phyloP scores from a whole-genome alignment of 768 basidiomycete species.

The Gautieria morchelliformis region DNA sequence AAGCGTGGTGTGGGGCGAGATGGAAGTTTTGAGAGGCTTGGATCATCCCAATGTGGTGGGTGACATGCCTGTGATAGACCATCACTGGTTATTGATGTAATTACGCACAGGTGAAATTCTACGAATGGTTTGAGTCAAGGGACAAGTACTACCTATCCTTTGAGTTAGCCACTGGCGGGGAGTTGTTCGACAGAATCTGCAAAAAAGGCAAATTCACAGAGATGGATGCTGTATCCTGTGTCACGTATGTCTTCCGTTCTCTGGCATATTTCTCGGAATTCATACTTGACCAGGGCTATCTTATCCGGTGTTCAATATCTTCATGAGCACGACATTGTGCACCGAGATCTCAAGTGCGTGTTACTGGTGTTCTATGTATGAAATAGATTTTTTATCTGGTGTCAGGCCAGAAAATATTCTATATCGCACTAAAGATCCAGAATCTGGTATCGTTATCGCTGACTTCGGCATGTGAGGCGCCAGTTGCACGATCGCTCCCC shows the following conservation, averaged over 20 bases:
- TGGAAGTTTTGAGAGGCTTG: constrained; percentile 83
- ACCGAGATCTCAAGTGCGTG: constrained; percentile 84
- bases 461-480: constrained; percentile 88
- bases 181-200: constrained; percentile 84
- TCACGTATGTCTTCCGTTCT: constrained; percentile 40
- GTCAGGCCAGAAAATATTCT: constrained; percentile 90
- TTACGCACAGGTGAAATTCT: constrained; percentile 73
- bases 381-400: neutral
- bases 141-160: constrained; percentile 94
- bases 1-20: constrained; percentile 81
- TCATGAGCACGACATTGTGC: constrained; percentile 88
- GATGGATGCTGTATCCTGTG: constrained; percentile 71
- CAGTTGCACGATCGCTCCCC: neutral
- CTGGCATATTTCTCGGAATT: neutral
- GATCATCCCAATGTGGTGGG: constrained; percentile 87
- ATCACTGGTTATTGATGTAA: neutral
- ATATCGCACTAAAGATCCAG: constrained; percentile 64
- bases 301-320: constrained; percentile 83
- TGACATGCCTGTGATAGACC: constrained; percentile 8
- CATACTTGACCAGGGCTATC: constrained; percentile 46
- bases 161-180: constrained; percentile 89
- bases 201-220: constrained; percentile 89
- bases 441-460: constrained; percentile 87
- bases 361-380: neutral
- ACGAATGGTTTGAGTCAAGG: constrained; percentile 92